phyloP scores from a whole-genome alignment of 805 yeast genomes.

The Candida silvatica region DNA sequence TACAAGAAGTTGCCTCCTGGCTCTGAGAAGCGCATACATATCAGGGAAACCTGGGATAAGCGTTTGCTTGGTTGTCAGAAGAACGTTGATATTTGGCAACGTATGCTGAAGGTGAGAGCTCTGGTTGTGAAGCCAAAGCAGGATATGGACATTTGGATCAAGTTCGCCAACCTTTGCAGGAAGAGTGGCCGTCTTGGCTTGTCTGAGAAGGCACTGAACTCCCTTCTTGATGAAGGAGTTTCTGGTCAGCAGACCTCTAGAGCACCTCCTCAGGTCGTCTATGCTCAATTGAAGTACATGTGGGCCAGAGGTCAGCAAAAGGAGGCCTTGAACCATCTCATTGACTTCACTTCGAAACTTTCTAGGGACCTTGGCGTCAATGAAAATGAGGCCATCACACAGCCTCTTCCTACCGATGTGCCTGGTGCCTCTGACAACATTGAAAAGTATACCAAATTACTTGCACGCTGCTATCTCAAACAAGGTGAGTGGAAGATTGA shows the following conservation, averaged over 20 bases:
- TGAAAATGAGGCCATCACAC: constrained; percentile 80
- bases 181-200: constrained; percentile 87
- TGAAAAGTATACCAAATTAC: constrained; percentile 70
- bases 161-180: constrained; percentile 92
- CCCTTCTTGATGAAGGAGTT: constrained; percentile 61
- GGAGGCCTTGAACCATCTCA: constrained; percentile 78
- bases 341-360: constrained; percentile 86
- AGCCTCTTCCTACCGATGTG: constrained; percentile 67
- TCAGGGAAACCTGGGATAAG: constrained; percentile 91
- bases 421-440: constrained; percentile 70
- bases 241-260: constrained; percentile 37
- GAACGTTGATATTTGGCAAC: constrained; percentile 98
- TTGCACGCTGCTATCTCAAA: constrained; percentile 91
- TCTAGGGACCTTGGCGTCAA: constrained; percentile 81
- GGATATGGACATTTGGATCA: constrained; percentile 97
- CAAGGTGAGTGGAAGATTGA: constrained; percentile 99
- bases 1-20: constrained; percentile 81
- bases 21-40: constrained; percentile 67
- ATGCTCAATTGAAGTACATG: constrained; percentile 92
- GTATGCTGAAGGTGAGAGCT: constrained; percentile 88
- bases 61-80: constrained; percentile 89
- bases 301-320: constrained; percentile 91
- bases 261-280: constrained; percentile 95
- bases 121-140: constrained; percentile 91
- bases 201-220: constrained; percentile 85